Base-by-base conservation (phyloP, 148 eudicot species). In the Nepenthes mirabilis region DNA sequence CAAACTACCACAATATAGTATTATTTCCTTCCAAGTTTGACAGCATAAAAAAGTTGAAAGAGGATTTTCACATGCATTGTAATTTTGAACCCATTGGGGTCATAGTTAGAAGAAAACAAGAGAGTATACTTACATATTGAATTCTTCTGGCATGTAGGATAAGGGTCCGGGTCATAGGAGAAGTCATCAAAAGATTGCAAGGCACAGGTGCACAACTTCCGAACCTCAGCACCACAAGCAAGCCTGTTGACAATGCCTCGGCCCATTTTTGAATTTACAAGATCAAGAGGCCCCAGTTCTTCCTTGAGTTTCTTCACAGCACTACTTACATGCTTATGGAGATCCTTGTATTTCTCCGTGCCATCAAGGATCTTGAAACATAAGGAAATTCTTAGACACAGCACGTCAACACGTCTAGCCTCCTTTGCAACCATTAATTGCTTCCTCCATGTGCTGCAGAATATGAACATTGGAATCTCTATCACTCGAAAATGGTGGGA, bases 221-320 rank as follows among this genome's bases (percentile, higher is more conserved):
- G 91, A 60, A 85, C 82, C 68, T 83, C 85, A 14, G 79, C 64
- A 34, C 85, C 82, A 43, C 85, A 82, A 14, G 83, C 69, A 49
- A 85, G 85, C 73, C 91, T 72, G 65, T 78, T 85, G 40, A 85
- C 91, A 63, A 82, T 80, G 54, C 83, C 79, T 52, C 91, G 68
- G 52, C 76, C 85, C 85, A 75, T 80, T 61, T 70, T 78, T 47
- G 67, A 67, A 53, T 80, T 69, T 45, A 77, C 80, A 63, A 65
- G 73, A 55, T 79, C 79, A 57, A 85, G 76, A 37, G 83, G 83
- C 55, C 91, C 87, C 62, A 85, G 78, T 63, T 85, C 87, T 55
- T 76, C 72, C 74, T 75, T 81, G 33, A 85, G 83, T 64, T 68
- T 77, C 57, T 74, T 78, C 36, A 69, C 70, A 49, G 84, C 86